A percentile compares a stretch with the other conserved stretches of the same genome.
phyloP scores from a whole-genome alignment of 257 asterid genomes.

The Ballota nigra region DNA sequence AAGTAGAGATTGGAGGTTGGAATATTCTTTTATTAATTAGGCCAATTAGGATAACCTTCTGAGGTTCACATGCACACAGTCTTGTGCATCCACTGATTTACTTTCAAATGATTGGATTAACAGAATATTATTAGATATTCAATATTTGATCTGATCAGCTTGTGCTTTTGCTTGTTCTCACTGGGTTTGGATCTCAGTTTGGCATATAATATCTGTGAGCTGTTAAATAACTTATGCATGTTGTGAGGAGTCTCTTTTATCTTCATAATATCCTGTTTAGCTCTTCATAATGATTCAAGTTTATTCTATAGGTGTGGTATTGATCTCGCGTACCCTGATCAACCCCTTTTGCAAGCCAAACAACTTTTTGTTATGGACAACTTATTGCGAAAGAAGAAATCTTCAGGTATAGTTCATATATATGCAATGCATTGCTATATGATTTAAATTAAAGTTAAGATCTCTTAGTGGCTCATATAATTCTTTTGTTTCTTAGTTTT shows the following conservation, averaged over 20 bases:
- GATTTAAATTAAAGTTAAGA: conserved; percentile 4
- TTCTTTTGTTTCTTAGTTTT: background rate
- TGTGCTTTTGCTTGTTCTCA: conserved; percentile 12
- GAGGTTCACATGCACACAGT: conserved; percentile 12
- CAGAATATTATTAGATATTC: conserved; percentile 4
- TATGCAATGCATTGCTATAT: background rate
- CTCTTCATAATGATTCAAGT: conserved; percentile 32
- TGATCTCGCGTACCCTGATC: conserved; percentile 68
- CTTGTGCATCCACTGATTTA: conserved; percentile 10
- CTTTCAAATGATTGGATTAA: conserved; percentile 9
- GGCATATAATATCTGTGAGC: conserved; percentile 6
- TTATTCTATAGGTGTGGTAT: conserved; percentile 48
- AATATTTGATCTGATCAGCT: conserved; percentile 7
- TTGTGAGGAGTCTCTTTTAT: conserved; percentile 9
- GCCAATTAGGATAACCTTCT: background rate
- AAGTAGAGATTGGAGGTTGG: background rate
- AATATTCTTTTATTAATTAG: conserved; percentile 16
- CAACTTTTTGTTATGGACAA: conserved; percentile 82
- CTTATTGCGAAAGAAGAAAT: conserved; percentile 80
- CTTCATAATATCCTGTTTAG: conserved; percentile 11
- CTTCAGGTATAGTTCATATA: conserved; percentile 50
- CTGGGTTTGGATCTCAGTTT: conserved; percentile 20
- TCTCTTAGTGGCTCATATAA: background rate
- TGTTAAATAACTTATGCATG: conserved; percentile 16
- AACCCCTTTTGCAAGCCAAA: conserved; percentile 86